Percentiles rank a stretch among this genome's conserved stretches.
phyloP scores from a whole-genome alignment of 1,139 yeast genomes.

The Scheffersomyces titani region DNA sequence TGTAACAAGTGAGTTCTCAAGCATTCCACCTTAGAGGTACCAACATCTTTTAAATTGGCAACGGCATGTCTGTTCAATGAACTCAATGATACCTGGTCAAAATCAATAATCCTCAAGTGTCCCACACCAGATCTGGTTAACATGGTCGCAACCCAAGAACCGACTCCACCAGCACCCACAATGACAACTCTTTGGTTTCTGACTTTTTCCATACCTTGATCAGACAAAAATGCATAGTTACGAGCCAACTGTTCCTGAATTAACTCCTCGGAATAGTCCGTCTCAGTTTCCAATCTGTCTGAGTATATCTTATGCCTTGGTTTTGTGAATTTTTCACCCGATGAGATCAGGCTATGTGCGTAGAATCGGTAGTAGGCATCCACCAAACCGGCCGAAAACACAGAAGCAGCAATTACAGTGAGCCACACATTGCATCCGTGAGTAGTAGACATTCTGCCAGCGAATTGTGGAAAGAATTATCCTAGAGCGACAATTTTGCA shows the following conservation, averaged over 20 bases:
- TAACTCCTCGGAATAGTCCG: slow-evolving; percentile 65
- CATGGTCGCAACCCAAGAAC: slow-evolving; percentile 95
- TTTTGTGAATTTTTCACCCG: not conserved
- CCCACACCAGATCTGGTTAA: slow-evolving; percentile 88
- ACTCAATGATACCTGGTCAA: slow-evolving; percentile 91
- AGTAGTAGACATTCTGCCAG: not conserved
- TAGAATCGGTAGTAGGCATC: slow-evolving; percentile 39
- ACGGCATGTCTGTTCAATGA: slow-evolving; percentile 93
- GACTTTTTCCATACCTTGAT: slow-evolving; percentile 76
- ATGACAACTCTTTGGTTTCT: slow-evolving; percentile 76
- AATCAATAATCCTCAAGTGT: slow-evolving; percentile 77
- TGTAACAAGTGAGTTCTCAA: slow-evolving; percentile 61
- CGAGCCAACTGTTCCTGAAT: slow-evolving; percentile 90
- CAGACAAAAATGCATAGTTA: slow-evolving; percentile 87
- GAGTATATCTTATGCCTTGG: not conserved
- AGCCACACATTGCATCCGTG: slow-evolving; percentile 15
- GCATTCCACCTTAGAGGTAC: slow-evolving; percentile 83
- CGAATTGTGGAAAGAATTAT: not conserved
- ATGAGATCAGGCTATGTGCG: not conserved
- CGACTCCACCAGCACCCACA: slow-evolving; percentile 99
- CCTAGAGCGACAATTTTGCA: not conserved
- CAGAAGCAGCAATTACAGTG: slow-evolving; percentile 41
- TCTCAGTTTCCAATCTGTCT: slow-evolving; percentile 1
- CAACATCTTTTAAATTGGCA: slow-evolving; percentile 86
- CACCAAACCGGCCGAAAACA: slow-evolving; percentile 36